Conservation (phyloP, 2,329 filamentous ascomycete genomes). For the Ampelomyces quisqualis region DNA sequence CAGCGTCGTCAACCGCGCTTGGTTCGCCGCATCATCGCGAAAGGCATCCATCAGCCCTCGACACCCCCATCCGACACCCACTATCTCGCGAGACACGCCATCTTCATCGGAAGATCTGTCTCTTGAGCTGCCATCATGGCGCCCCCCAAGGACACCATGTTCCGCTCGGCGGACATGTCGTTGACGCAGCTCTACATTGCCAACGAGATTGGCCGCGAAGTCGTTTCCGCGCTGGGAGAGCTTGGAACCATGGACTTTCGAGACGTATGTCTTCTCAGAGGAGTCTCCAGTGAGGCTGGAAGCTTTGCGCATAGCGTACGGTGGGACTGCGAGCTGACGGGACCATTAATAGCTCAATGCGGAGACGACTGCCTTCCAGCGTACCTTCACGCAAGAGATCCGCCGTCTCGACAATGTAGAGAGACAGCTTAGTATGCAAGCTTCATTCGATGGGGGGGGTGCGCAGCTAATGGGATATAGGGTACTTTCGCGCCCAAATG, state of each 20-base stretch:
- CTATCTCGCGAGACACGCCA: conserved; percentile 28
- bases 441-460: conserved; percentile 3
- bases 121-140: conserved; percentile 54
- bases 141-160: conserved; percentile 80
- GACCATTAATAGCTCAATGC: conserved; percentile 72
- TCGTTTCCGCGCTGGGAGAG: conserved; percentile 94
- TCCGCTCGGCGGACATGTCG: conserved; percentile 99
- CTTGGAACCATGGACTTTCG: conserved; percentile 95
- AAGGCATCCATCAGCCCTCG: conserved; percentile 35
- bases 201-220: conserved; percentile 97
- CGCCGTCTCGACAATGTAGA: conserved; percentile 97
- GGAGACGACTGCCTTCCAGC: conserved; percentile 89
- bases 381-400: conserved; percentile 97
- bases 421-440: conserved; percentile 83
- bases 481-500: conserved; percentile 95
- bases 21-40: conserved; percentile 22
- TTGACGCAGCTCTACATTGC: conserved; percentile 99
- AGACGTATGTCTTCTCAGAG: conserved; percentile 68
- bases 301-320: conserved; percentile 19
- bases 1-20: conserved; percentile 1
- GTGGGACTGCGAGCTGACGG: conserved; percentile 31
- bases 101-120: conserved; percentile 23
- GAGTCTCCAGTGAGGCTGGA: conserved; percentile 17
- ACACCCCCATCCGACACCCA: conserved; percentile 24
- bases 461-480: conserved; percentile 48